These are phyloP conservation scores for Russula lepida DNA, from an alignment of 768 basidiomycete genomes.

Conservation along the genomic window DNA sequence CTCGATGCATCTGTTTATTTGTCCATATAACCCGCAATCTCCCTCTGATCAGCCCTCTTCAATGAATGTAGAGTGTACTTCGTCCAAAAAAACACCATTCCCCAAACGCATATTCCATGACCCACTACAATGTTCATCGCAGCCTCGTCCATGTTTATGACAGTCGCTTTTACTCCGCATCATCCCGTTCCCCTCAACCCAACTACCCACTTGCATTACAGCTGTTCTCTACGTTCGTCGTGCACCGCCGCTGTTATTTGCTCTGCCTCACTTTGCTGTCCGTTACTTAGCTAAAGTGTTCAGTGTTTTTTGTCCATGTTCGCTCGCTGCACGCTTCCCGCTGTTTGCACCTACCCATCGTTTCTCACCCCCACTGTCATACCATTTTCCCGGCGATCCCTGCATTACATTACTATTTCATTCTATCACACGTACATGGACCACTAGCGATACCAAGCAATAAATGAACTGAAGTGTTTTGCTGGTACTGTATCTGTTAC, in stretches of 20 bases:
- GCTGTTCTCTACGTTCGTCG: neutral
- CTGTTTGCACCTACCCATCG: conserved; percentile 9
- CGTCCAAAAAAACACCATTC: neutral
- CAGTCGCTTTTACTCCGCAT: neutral
- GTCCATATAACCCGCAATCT: conserved; percentile 17
- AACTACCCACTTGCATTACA: conserved; percentile 6
- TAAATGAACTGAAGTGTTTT: conserved; percentile 30
- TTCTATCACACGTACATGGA: conserved; percentile 2
- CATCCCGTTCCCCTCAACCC: neutral
- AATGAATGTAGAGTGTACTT: conserved; percentile 13
- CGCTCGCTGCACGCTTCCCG: neutral
- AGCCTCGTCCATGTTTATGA: conserved; percentile 13
- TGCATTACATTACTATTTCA: conserved; percentile 13
- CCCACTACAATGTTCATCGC: conserved; percentile 11
- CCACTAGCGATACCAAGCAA: conserved; percentile 12
- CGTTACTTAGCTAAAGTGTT: conserved; percentile 12
- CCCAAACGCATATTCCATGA: conserved; percentile 12
- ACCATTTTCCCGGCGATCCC: conserved; percentile 8
- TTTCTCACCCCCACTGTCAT: conserved; percentile 2
- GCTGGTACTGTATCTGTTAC: neutral
- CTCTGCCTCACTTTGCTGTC: conserved; percentile 12
- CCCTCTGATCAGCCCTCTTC: conserved; percentile 3
- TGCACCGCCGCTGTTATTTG: conserved; percentile 9
- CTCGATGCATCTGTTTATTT: conserved; percentile 16
- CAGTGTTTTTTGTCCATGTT: conserved; percentile 6